Base-by-base conservation (phyloP, 2,329 filamentous ascomycete genomes). In the Laburnicola sp. region DNA sequence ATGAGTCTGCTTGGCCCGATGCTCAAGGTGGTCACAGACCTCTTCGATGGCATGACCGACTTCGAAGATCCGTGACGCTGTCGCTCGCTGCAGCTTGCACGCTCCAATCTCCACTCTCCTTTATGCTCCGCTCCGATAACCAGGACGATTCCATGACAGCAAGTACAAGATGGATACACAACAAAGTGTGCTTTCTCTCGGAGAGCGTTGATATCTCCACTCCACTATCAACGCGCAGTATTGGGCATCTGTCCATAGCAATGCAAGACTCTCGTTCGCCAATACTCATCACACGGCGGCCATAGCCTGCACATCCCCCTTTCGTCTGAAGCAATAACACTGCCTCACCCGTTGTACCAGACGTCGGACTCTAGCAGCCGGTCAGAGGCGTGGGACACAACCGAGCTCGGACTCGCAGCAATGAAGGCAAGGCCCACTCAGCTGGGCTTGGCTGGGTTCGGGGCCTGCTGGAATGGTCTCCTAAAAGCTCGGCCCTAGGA, bases 11-110 rank as follows among this genome's bases (percentile, higher is more conserved):
- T 75, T 44, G 75, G 73, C 44, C n/a, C 74, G 2, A 78, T 78
- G 76, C 59, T 78, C 52, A 74, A 75, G 61, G 76, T 78, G 8
- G 75, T 78, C 21, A 74, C 74, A 46, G 70, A 73, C 54, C 67
- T 78, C 10, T 78, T 78, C 56, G 68, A 76, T 49, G 75, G 74
- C 28, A 61, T 66, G 47, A 70, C 74, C 52, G 76, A 78, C 59
- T 78, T 76, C 51, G 70, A 75, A 45, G 74, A 76, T 56, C 69
- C 72, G 35, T 76, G 65, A 70, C 52, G 45, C 42, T 48, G 46
- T 45, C 34, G 21, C 50, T 27, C 31, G 25, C 37, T 45, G 27
- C 44, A 10, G 34, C 25, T 37, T 51, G 35, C 34, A 50, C 34
- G 54, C 53, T 55, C 52, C 53, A 44, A 55, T 62, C 53, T 58